Conservation (phyloP, 441 rosid genomes). For the Adansonia rubrostipa region DNA sequence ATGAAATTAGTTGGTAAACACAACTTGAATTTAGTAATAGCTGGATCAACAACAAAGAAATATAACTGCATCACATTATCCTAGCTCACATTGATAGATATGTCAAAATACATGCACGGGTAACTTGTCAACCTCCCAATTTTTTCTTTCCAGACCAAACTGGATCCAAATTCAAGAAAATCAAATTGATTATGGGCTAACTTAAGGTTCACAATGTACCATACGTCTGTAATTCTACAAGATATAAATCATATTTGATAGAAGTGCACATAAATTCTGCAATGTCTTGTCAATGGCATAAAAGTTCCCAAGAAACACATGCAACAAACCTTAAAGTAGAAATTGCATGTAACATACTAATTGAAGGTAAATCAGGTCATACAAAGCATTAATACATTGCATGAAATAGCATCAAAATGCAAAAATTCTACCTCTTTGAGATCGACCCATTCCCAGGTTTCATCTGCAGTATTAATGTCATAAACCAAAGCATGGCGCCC, state of each 20-base stretch:
- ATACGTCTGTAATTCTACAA: not conserved
- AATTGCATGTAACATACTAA: not conserved
- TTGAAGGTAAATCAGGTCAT: not conserved
- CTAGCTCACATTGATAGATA: not conserved
- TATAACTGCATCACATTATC: not conserved
- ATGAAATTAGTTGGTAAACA: not conserved
- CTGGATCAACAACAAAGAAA: not conserved
- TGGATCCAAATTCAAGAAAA: not conserved
- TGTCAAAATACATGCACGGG: constrained; percentile 2
- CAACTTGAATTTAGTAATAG: not conserved
- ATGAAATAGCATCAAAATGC: not conserved
- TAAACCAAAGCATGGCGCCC: constrained; percentile 97
- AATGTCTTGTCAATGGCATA: not conserved
- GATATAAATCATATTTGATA: not conserved
- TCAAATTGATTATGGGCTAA: not conserved
- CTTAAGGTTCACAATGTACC: not conserved
- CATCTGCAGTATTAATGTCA: constrained; percentile 74
- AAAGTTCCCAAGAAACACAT: not conserved
- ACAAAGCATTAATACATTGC: not conserved
- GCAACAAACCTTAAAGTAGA: not conserved
- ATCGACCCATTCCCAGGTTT: constrained; percentile 99
- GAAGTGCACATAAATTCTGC: not conserved
- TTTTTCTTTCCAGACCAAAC: not conserved
- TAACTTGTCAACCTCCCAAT: not conserved
- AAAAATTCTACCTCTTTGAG: constrained; percentile 84